A percentile compares a stretch with the other conserved stretches of the same genome.
phyloP scores from a whole-genome alignment of 2,329 filamentous ascomycete species.

The Aspergillus terreus region DNA sequence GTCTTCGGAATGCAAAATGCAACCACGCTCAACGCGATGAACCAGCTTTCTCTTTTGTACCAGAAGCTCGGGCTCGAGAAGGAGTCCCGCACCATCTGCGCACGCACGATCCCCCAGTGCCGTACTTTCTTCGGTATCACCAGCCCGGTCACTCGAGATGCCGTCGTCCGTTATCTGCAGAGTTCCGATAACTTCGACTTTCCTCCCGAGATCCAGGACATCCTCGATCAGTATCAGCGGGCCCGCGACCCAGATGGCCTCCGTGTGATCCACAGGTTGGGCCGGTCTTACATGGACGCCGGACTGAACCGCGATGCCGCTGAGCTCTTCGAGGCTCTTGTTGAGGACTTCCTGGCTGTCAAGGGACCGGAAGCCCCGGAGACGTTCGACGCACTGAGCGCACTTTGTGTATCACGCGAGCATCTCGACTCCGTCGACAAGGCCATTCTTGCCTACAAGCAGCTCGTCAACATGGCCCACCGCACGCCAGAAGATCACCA shows the following conservation, averaged over 20 bases:
- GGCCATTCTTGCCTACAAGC: conserved; percentile 26
- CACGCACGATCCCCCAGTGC: conserved; percentile 23
- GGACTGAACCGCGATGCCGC: conserved; percentile 27
- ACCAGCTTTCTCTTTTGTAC: conserved; percentile 26
- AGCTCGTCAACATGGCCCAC: conserved; percentile 24
- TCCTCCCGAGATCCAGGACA: conserved; percentile 22
- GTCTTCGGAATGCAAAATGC: conserved; percentile 28
- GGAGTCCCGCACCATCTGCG: conserved; percentile 22
- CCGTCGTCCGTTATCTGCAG: conserved; percentile 23
- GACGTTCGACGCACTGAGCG: conserved; percentile 28
- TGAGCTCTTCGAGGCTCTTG: conserved; percentile 22
- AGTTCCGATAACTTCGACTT: conserved; percentile 28
- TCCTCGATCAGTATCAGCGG: conserved; percentile 24
- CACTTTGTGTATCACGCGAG: conserved; percentile 26
- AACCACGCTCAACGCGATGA: conserved; percentile 27
- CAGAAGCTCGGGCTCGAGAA: conserved; percentile 27
- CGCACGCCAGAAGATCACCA: conserved; percentile 22
- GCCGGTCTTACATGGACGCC: conserved; percentile 25
- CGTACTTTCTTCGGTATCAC: conserved; percentile 23
- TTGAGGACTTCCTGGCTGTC: conserved; percentile 24
- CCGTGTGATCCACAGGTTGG: conserved; percentile 24
- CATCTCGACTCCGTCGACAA: conserved; percentile 26
- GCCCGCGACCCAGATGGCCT: conserved; percentile 22
- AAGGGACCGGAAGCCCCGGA: conserved; percentile 24
- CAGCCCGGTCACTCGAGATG: conserved; percentile 21